A percentile compares a stretch with the other conserved stretches of the same genome.
Evolutionary conservation across 768 basidiomycete species (phyloP).

Genomic region (Tulasnella sp.): DNA sequence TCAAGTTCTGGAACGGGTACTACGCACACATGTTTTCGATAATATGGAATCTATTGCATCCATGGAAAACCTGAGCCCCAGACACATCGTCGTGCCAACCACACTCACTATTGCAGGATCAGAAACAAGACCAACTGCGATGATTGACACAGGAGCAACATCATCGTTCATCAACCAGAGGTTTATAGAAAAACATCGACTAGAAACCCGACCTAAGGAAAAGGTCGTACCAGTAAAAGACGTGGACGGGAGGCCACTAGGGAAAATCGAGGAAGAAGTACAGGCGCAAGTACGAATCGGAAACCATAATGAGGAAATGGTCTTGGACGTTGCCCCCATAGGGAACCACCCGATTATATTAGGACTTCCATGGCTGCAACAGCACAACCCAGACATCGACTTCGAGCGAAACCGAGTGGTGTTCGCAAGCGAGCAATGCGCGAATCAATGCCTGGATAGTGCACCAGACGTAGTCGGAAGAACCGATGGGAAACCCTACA

Average conservation of each 20-base stretch:
- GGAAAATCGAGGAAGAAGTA: not conserved
- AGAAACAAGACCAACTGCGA: not conserved
- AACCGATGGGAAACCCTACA: too few species aligned
- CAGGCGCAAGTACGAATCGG: too few species aligned
- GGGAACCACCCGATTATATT: not conserved
- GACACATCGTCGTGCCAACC: not conserved
- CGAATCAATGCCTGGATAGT: too few species aligned
- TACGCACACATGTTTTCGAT: not conserved
- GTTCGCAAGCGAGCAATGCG: too few species aligned
- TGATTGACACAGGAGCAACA: not conserved
- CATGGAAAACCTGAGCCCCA: not conserved
- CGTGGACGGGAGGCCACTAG: not conserved
- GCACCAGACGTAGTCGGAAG: too few species aligned
- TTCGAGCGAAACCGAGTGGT: not conserved
- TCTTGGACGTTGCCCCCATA: not conserved
- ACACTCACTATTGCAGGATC: not conserved
- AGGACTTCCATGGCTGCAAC: conserved; percentile 1
- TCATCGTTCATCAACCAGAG: too few species aligned
- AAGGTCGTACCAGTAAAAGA: not conserved
- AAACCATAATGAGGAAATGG: conserved; percentile 1
- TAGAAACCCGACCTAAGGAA: not conserved
- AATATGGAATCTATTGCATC: not conserved
- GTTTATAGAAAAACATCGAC: not conserved
- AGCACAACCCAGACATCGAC: not conserved
- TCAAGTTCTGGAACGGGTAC: not conserved